Base-by-base conservation (phyloP, 768 basidiomycete species). In the Lepiota brunneoincarnata region DNA sequence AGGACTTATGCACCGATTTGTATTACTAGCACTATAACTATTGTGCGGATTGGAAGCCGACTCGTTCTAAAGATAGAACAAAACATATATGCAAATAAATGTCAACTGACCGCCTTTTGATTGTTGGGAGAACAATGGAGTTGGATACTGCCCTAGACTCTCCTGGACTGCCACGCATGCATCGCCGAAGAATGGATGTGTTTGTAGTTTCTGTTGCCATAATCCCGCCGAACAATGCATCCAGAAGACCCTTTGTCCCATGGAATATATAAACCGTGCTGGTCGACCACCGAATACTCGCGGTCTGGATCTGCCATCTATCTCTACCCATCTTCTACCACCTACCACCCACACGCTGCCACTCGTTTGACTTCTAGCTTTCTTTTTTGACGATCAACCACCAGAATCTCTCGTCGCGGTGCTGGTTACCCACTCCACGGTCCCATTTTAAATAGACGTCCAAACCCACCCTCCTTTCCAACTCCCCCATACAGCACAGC, bases 301-400 rank as follows among this genome's bases (percentile, higher is more conserved):
- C 63, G 64, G 64, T 66, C 65, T 64, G 65, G 65, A 66, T 64
- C 61, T 57, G 63, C 61, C 62, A 39, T 45, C 55, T 47, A 47
- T 47, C 44, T 52, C 31, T 55, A 42, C 54, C 45, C 48, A 15
- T 42, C 44, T 14, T 50, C 34, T 36, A 46, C 35, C 43, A 37
- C 28, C 37, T 26, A 54, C 42, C 18, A 26, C n/a, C 51, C 50
- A 43, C 57, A 36, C 36, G 44, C 38, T 44, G 35, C 48, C 34
- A 31, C 42, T 48, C 49, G 20, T 46, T 56, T 43, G 24, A 54
- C 38, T 47, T 21, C 34, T 54, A 11, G 9, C 41, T 44, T 21
- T 51, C 41, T 43, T n/a, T n/a, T n/a, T 44, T 44, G 41, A 44
- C 41, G 24, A 28, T 21, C 40, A 43, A 42, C 50, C 35, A 17